phyloP scores from a whole-genome alignment of 2,329 filamentous ascomycete species.

The Trichoderma brevicompactum region DNA sequence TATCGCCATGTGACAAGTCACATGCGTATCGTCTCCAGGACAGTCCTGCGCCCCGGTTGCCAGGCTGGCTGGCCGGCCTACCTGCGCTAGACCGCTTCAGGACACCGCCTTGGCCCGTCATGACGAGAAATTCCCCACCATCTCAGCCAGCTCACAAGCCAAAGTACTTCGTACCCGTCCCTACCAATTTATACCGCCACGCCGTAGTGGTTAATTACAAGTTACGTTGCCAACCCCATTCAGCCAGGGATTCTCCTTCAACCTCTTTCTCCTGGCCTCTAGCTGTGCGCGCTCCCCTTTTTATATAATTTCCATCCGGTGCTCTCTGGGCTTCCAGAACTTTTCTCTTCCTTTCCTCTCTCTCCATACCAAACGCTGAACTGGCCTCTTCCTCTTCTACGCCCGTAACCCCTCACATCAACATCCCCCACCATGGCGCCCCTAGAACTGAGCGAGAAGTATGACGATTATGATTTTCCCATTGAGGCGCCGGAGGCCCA shows the following conservation, averaged over 20 bases:
- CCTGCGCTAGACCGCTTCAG: constrained; percentile 10
- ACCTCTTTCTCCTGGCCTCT: constrained; percentile 11
- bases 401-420: constrained; percentile 25
- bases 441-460: constrained; percentile 78
- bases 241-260: constrained; percentile 24
- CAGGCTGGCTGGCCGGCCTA: not conserved
- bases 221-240: constrained; percentile 24
- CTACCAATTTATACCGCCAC: constrained; percentile 27
- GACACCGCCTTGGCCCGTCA: constrained; percentile 23
- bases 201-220: constrained; percentile 29
- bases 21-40: constrained; percentile 6
- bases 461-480: constrained; percentile 95
- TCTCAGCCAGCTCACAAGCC: constrained; percentile 7
- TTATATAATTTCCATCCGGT: constrained; percentile 18
- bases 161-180: constrained; percentile 8
- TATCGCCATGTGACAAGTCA: constrained; percentile 37
- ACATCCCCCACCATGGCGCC: constrained; percentile 48
- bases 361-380: not conserved
- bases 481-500: constrained; percentile 71
- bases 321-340: constrained; percentile 15
- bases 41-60: not conserved
- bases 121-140: constrained; percentile 20
- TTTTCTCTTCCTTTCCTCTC: constrained; percentile 1
- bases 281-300: constrained; percentile 15
- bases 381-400: not conserved